A percentile compares a stretch with the other conserved stretches of the same genome.
These are phyloP conservation scores for Cardiosporidium cionae DNA, from an alignment of 169 alveolate genomes.

Conservation along the genomic window DNA sequence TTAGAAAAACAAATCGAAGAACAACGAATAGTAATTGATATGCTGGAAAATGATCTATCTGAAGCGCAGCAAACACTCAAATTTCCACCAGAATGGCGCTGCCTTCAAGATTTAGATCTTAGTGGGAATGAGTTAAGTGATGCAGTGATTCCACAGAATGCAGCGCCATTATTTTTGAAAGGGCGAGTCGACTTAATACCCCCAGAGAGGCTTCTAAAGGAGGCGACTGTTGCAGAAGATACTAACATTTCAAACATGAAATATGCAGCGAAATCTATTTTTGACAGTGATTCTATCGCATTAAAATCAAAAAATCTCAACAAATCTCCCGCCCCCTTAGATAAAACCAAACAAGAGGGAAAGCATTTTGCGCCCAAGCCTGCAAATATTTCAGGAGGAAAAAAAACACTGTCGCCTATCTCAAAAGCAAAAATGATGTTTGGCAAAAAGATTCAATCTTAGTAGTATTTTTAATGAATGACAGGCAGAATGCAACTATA, in stretches of 20 bases:
- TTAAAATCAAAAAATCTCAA: too few species aligned
- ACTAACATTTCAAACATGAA: too few species aligned
- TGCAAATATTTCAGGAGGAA: too few species aligned
- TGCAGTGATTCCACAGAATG: constrained; percentile 1
- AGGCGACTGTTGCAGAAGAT: neutral
- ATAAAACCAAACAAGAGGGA: too few species aligned
- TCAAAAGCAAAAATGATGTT: neutral
- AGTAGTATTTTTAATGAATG: too few species aligned
- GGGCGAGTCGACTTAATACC: neutral
- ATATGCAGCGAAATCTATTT: too few species aligned
- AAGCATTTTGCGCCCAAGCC: too few species aligned
- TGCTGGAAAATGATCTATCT: constrained; percentile 43
- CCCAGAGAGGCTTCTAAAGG: neutral
- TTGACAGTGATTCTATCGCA: too few species aligned
- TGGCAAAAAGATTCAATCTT: too few species aligned
- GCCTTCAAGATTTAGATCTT: constrained; percentile 27
- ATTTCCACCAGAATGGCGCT: constrained; percentile 56
- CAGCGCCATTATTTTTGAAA: neutral
- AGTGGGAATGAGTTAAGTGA: constrained; percentile 27
- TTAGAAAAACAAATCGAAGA: constrained; percentile 46
- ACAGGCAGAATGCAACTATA: too few species aligned
- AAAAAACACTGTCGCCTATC: neutral
- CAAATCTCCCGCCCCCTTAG: too few species aligned
- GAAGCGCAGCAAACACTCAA: constrained; percentile 40
- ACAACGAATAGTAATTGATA: constrained; percentile 44